phyloP scores from a whole-genome alignment of 2,329 filamentous ascomycete genomes.

The Arthrobotrys pseudoclavata region DNA sequence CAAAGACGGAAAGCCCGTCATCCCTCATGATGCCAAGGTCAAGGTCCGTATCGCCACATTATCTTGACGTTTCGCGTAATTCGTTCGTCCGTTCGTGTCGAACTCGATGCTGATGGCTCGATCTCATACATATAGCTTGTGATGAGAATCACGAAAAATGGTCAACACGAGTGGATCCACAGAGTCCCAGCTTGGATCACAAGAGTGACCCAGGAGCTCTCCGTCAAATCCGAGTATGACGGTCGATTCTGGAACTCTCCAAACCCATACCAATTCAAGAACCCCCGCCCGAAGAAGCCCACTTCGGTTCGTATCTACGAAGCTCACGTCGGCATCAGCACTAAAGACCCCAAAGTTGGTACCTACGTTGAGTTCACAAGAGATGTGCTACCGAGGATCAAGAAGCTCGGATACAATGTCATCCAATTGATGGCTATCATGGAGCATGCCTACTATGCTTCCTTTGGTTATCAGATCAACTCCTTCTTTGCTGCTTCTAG shows the following conservation, averaged over 20 bases:
- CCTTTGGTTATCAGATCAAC: constrained; percentile 98
- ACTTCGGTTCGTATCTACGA: constrained; percentile 92
- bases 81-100: background rate
- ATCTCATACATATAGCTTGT: constrained; percentile 74
- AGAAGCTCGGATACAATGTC: constrained; percentile 91
- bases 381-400: constrained; percentile 91
- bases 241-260: constrained; percentile 98
- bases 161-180: constrained; percentile 77
- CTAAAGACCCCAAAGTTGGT: constrained; percentile 86
- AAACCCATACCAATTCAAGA: constrained; percentile 83
- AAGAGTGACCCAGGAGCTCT: constrained; percentile 93
- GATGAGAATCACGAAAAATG: constrained; percentile 80
- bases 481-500: constrained; percentile 98
- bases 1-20: constrained; percentile 79
- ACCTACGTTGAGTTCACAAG: constrained; percentile 98
- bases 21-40: constrained; percentile 93
- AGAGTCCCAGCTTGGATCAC: constrained; percentile 96
- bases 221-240: constrained; percentile 91
- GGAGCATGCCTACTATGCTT: constrained; percentile 99
- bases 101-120: background rate
- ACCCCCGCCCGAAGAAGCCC: constrained; percentile 85
- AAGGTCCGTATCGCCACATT: constrained; percentile 75
- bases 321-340: constrained; percentile 98
- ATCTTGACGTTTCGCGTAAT: background rate
- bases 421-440: constrained; percentile 99